Conservation (phyloP, 2,329 filamentous ascomycete species). For the Triangularia verruculosa region DNA sequence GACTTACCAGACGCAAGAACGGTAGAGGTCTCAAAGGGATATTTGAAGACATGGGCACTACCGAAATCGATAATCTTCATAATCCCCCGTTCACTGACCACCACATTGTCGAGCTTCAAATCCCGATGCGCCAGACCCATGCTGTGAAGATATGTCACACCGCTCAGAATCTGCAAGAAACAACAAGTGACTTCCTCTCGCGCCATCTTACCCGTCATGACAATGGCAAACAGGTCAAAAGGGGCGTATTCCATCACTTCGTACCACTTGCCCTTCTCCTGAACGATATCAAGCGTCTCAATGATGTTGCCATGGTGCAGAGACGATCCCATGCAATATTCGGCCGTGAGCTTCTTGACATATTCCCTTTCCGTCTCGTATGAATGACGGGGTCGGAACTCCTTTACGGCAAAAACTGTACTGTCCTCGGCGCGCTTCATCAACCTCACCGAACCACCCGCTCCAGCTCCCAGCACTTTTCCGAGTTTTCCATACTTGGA, state of each 20-base stretch:
- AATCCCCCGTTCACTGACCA: conserved; percentile 92
- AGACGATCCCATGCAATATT: conserved; percentile 97
- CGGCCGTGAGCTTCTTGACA: conserved; percentile 95
- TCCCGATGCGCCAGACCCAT: conserved; percentile 95
- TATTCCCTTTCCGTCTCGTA: conserved; percentile 96
- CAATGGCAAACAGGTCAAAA: conserved; percentile 92
- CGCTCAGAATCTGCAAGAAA: conserved; percentile 91
- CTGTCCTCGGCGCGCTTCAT: conserved; percentile 93
- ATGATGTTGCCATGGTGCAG: conserved; percentile 98
- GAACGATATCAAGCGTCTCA: conserved; percentile 93
- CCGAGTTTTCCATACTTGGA: conserved; percentile 96
- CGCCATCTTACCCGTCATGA: conserved; percentile 98
- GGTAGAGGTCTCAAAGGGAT: conserved; percentile 90
- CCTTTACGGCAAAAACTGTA: conserved; percentile 94
- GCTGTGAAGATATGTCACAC: conserved; percentile 89
- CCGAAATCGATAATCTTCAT: conserved; percentile 99
- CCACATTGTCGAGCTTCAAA: conserved; percentile 95
- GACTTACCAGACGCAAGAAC: conserved; percentile 74
- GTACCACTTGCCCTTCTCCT: conserved; percentile 92
- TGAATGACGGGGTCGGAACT: conserved; percentile 86
- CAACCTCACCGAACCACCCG: conserved; percentile 87
- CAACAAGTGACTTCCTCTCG: conserved; percentile 86
- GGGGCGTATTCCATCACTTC: conserved; percentile 99
- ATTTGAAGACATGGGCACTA: conserved; percentile 93
- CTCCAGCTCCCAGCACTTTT: conserved; percentile 87